phyloP scores from a whole-genome alignment of 495 filamentous ascomycete genomes.

The Tuber magnatum region DNA sequence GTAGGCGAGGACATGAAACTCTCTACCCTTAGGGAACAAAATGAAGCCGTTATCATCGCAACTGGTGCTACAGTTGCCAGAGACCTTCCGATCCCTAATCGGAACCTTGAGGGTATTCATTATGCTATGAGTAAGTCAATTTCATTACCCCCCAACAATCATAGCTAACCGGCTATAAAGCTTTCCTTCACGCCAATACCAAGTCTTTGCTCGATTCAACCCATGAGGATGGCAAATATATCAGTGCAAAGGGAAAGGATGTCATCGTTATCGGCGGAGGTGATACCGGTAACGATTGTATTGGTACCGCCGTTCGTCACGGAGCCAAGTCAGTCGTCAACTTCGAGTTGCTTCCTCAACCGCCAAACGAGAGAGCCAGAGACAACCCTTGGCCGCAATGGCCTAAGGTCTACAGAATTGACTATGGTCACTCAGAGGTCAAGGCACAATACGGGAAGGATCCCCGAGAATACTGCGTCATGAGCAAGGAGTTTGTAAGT shows the following conservation, averaged over 20 bases:
- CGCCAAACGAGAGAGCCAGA: constrained; percentile 82
- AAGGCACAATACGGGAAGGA: constrained; percentile 97
- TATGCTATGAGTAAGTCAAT: constrained; percentile 67
- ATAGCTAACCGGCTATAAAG: constrained; percentile 11
- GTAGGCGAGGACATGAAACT: constrained; percentile 77
- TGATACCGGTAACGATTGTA: constrained; percentile 99
- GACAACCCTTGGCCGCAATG: constrained; percentile 99
- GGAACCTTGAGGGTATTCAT: constrained; percentile 88
- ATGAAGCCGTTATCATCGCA: constrained; percentile 86
- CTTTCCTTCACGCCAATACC: constrained; percentile 97
- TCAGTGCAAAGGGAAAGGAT: constrained; percentile 93
- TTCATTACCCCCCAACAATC: neutral
- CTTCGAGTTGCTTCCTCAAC: constrained; percentile 94
- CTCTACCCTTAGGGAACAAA: constrained; percentile 62
- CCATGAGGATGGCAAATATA: constrained; percentile 78
- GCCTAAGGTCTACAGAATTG: constrained; percentile 96
- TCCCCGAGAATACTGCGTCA: constrained; percentile 96
- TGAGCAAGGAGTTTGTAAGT: constrained; percentile 96
- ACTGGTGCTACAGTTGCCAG: constrained; percentile 97
- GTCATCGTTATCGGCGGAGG: constrained; percentile 97
- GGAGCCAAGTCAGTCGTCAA: constrained; percentile 95
- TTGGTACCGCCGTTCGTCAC: constrained; percentile 96
- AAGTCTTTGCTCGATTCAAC: constrained; percentile 95
- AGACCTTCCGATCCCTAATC: constrained; percentile 87
- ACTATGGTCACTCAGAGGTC: constrained; percentile 96